phyloP scores from a whole-genome alignment of 164 flowering plant species.

The Aristolochia fimbriata region DNA sequence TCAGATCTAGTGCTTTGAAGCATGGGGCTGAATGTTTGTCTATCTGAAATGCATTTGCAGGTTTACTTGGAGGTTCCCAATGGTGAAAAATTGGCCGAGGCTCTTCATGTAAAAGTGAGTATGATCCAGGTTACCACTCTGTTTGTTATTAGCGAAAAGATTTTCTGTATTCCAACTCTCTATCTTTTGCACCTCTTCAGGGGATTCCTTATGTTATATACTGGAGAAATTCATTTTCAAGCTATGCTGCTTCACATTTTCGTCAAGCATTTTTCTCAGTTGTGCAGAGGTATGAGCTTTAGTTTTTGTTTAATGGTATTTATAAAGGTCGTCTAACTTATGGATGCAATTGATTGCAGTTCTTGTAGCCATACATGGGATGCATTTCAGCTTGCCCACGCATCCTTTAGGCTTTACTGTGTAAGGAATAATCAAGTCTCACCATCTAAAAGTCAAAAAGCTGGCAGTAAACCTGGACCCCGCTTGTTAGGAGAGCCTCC shows the following conservation, averaged over 20 bases:
- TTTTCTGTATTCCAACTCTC: background rate
- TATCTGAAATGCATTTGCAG: slow-evolving; percentile 13
- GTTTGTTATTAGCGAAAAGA: background rate
- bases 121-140: too few species aligned
- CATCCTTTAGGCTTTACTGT: slow-evolving; percentile 80
- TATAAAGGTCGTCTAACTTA: background rate
- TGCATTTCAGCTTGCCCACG: slow-evolving; percentile 87
- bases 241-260: slow-evolving; percentile 65
- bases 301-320: background rate
- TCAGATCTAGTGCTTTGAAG: background rate
- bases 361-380: slow-evolving; percentile 91
- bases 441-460: slow-evolving; percentile 26
- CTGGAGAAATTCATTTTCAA: slow-evolving; percentile 58
- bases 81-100: slow-evolving; percentile 71
- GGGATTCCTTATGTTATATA: slow-evolving; percentile 85
- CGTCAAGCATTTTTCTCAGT: slow-evolving; percentile 81
- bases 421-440: slow-evolving; percentile 36
- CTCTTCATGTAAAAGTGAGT: slow-evolving; percentile 64
- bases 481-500: slow-evolving; percentile 79
- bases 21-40: background rate
- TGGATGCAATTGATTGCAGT: slow-evolving; percentile 30
- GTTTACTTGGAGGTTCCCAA: slow-evolving; percentile 72
- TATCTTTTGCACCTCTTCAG: slow-evolving; percentile 28
- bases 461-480: slow-evolving; percentile 46
- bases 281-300: slow-evolving; percentile 59